A percentile compares a stretch with the other conserved stretches of the same genome.
Conservation (phyloP, 192 early-diverging fungal species). For the Coemansia sp. region DNA sequence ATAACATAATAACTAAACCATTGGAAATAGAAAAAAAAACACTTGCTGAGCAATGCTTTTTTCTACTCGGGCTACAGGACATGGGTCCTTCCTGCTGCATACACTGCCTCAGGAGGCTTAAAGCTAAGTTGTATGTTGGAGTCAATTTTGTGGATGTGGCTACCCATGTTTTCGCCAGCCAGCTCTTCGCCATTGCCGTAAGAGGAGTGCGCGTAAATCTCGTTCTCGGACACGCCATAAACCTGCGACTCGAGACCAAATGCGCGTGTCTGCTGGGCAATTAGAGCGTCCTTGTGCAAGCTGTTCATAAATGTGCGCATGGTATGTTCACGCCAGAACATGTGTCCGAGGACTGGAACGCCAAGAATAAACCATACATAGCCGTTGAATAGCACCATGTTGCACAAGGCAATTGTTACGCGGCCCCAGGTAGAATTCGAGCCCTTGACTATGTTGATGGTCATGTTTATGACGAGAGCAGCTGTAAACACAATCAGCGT, state of each 20-base stretch:
- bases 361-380: constrained; percentile 48
- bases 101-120: constrained; percentile 14
- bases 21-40: not conserved
- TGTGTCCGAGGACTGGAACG: constrained; percentile 34
- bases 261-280: constrained; percentile 40
- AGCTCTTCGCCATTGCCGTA: constrained; percentile 20
- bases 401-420: constrained; percentile 29
- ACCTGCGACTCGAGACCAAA: constrained; percentile 25
- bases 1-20: no score
- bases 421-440: constrained; percentile 43
- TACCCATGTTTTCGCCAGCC: constrained; percentile 8
- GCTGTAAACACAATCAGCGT: constrained; percentile 32
- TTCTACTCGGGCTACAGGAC: not conserved
- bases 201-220: constrained; percentile 16
- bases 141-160: constrained; percentile 1
- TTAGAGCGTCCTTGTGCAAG: constrained; percentile 41
- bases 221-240: constrained; percentile 26
- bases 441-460: constrained; percentile 46
- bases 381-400: constrained; percentile 35
- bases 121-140: constrained; percentile 9
- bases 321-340: constrained; percentile 45
- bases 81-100: constrained; percentile 4
- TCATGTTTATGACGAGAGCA: constrained; percentile 29
- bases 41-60: not conserved
- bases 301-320: constrained; percentile 50